Evolutionary conservation across 2,329 filamentous ascomycete species (phyloP).

Genomic region (Stachybotrys elegans): DNA sequence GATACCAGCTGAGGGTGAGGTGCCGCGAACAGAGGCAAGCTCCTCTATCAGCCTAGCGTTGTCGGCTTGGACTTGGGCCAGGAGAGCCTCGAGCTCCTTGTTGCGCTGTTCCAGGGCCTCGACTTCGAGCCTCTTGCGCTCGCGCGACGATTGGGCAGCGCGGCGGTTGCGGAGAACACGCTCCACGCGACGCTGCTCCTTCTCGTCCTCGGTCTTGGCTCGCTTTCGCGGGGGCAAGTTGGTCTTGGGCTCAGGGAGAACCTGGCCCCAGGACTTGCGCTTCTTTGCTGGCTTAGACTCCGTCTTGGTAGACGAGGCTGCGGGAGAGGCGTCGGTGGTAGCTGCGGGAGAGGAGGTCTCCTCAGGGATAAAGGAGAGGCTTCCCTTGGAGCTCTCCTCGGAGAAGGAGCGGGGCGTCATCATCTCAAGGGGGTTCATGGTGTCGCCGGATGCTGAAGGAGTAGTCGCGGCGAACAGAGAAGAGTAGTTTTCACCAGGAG

Average conservation of each 20-base stretch:
- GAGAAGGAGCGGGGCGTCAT: slow-evolving; percentile 41
- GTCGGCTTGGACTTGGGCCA: slow-evolving; percentile 54
- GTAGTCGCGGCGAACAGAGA: slow-evolving; percentile 39
- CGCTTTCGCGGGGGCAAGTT: slow-evolving; percentile 94
- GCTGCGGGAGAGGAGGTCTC: slow-evolving; percentile 7
- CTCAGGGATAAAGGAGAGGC: slow-evolving; percentile 17
- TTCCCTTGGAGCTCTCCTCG: slow-evolving; percentile 23
- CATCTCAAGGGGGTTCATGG: slow-evolving; percentile 42
- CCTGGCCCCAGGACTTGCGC: slow-evolving; percentile 97
- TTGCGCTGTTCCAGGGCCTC: slow-evolving; percentile 79
- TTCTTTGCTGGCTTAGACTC: slow-evolving; percentile 82
- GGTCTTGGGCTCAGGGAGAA: slow-evolving; percentile 93
- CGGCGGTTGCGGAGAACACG: slow-evolving; percentile 94
- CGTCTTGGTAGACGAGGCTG: slow-evolving; percentile 10
- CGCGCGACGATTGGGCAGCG: slow-evolving; percentile 91
- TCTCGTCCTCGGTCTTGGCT: slow-evolving; percentile 97
- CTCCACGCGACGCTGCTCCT: slow-evolving; percentile 96
- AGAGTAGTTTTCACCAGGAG: slow-evolving; percentile 42
- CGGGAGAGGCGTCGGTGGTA: slow-evolving; percentile 10
- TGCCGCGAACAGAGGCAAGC: slow-evolving; percentile 42
- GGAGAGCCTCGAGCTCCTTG: slow-evolving; percentile 59
- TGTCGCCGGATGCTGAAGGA: slow-evolving; percentile 21
- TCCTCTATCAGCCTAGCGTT: slow-evolving; percentile 45
- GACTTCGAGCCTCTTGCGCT: slow-evolving; percentile 84
- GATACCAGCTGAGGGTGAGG: slow-evolving; percentile 27